Base-by-base conservation (phyloP, 2,329 filamentous ascomycete species). In the Canariomyces notabilis region DNA sequence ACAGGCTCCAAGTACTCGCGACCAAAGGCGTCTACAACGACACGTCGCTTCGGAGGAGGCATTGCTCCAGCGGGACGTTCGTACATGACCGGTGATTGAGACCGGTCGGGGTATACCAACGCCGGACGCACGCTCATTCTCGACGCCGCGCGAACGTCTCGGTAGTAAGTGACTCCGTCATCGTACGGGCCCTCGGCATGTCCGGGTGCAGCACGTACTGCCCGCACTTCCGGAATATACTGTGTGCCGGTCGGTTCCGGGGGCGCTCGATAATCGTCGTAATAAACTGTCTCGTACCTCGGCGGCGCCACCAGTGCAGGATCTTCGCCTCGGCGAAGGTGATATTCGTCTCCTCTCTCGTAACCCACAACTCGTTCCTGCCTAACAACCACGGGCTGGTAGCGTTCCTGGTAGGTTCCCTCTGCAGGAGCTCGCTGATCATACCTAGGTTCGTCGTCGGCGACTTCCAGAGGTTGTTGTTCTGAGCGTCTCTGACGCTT, bases 21-120 rank as follows among this genome's bases (percentile, higher is more conserved):
- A 33, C 89, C 89, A 64, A 83, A 87, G 51, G 87, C 81, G 66
- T 96, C 90, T 44, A 94, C 74, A 26, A 95, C 75, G 52, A 95
- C 84, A 51, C 83, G 80, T 45, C 82, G 72, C 40, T 72, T 64
- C 57, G 71, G 72, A 37, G 72, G 72, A 2, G 68, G 67, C 67
- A 79, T 73, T n/a, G 71, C 68, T 23, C 75, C 68, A 14, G 72
- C 61, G 55, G 68, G 61, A 53, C 68, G 61, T 51, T 74, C 68
- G 52, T 68, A 60, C 57, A 70, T 60, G 29, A 71, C 54, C 6
- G 74, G 72, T 14, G 75, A 77, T 37, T 71, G 67, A 12, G 74
- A 75, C 54, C 70, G 69, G 35, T 70, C 69, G 21, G 67, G 69
- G 53, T 76, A 74, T 38, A 62, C 61, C 44, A 74, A 62, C 44